Conservation (phyloP, 306 rosid genomes). For the Pueraria montana region DNA sequence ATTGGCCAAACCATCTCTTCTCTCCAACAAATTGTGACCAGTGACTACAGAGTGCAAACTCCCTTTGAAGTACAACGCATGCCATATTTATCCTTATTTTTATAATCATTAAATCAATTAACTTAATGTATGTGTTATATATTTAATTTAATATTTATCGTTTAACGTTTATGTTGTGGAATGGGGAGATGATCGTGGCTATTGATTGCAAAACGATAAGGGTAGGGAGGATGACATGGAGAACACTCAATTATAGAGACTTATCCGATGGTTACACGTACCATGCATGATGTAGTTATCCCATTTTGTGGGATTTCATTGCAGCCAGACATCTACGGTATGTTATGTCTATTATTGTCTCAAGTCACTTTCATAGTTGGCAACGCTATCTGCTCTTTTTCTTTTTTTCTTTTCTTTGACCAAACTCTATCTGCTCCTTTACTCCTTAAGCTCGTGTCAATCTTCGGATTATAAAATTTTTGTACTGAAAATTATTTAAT, state of each 20-base stretch:
- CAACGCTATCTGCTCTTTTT: constrained; percentile 31
- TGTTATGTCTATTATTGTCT: constrained; percentile 1
- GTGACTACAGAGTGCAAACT: not conserved
- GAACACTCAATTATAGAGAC: constrained; percentile 36
- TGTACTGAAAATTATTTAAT: not conserved
- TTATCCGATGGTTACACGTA: constrained; percentile 48
- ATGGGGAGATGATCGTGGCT: constrained; percentile 28
- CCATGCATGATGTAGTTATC: constrained; percentile 43
- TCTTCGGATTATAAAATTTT: not conserved
- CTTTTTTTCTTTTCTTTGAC: too few relatives aligned
- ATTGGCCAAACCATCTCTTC: constrained; percentile 67
- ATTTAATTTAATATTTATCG: too few relatives aligned
- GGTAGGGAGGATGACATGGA: not conserved
- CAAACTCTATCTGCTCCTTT: not conserved
- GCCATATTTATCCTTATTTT: constrained; percentile 23
- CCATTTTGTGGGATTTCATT: constrained; percentile 47
- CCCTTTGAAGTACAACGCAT: not conserved
- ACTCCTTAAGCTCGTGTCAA: not conserved
- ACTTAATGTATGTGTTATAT: not conserved
- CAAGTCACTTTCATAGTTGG: constrained; percentile 35
- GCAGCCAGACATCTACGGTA: not conserved
- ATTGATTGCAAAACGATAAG: constrained; percentile 24
- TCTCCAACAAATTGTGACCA: constrained; percentile 31
- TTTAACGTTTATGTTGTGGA: not conserved
- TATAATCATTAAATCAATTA: not conserved